Base-by-base conservation (phyloP, 2,329 filamentous ascomycete genomes). In the Graphilbum sp. region DNA sequence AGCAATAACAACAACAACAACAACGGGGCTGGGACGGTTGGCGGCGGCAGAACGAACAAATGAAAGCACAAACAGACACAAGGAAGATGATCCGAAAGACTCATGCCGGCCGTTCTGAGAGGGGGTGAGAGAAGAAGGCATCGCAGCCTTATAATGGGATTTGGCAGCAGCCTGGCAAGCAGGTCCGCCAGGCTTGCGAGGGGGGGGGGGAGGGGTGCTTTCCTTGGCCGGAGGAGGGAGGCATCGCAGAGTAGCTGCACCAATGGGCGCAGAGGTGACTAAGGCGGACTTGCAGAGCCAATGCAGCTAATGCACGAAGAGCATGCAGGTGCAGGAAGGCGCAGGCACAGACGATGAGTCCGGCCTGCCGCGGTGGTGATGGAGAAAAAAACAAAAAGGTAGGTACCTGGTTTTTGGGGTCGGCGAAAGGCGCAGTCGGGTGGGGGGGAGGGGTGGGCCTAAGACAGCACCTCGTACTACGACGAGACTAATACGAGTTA, bases 61-160 rank as follows among this genome's bases (percentile, higher is more conserved):
- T 46, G 46, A 49, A 49, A 46, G 34, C 38, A 46, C 42, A 45
- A 39, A 42, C 42, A 45, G 40, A 42, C 45, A 46, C 41, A 36
- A 44, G 46, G 43, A 35, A 19, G 12, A 18, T 25, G 15, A 32
- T 8, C 12, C 15, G 23, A 42, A 43, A 46, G 46, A 46, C 43
- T 49, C 48, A 49, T 45, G 40, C 40, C 37, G 41, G 33, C 27
- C 39, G 38, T 43, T 43, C 42, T 37, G 41, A 43, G 50, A 47
- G 49, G 48, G 53, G 39, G 27, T 27, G 25, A 18, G 43, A 32
- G 39, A 24, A 42, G 54, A 61, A 62, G 63, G 53, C 56, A 67
- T 67, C 59, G 60, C 51, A 66, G 61, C 66, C 66, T 71, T 71
- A 70, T 71, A 71, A 32, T 30, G n/a, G n/a, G 30, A 30, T 24